Conservation (phyloP, 163 green algal species). For the Scenedesmus sp. region DNA sequence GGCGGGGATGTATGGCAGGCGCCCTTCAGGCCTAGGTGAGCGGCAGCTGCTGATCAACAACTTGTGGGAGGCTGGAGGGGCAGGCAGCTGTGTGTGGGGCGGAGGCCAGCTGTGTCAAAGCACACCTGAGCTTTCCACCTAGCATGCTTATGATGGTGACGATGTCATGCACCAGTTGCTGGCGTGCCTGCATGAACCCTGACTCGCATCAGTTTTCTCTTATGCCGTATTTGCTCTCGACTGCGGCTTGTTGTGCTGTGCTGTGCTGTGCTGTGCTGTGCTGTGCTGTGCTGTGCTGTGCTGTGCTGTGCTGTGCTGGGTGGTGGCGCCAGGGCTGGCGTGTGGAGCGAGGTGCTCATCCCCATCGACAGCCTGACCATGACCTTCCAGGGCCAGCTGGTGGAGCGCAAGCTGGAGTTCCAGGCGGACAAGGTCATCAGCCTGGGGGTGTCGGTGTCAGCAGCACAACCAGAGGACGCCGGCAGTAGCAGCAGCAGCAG, state of each 20-base stretch:
- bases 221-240: no score
- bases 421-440: slow-evolving; percentile 46
- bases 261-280: neutral
- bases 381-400: slow-evolving; percentile 48
- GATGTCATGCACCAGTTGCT: no score
- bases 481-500: slow-evolving; percentile 9
- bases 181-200: no score
- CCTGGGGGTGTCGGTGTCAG: slow-evolving; percentile 36
- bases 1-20: slow-evolving; percentile 53
- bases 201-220: no score
- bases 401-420: slow-evolving; percentile 45
- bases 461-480: neutral
- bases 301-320: neutral
- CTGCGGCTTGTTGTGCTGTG: neutral
- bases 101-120: no score
- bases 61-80: no score
- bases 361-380: slow-evolving; percentile 25
- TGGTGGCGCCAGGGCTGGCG: slow-evolving; percentile 1
- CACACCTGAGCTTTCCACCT: no score
- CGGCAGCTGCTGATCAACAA: no score
- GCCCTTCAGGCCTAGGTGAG: slow-evolving; percentile 47
- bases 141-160: no score
- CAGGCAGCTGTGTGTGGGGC: no score
- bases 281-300: neutral
- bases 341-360: slow-evolving; percentile 35